A percentile compares a stretch with the other conserved stretches of the same genome.
Evolutionary conservation across 1,284 basidiomycete genomes (phyloP).

Genomic region (Ganoderma boninense): DNA sequence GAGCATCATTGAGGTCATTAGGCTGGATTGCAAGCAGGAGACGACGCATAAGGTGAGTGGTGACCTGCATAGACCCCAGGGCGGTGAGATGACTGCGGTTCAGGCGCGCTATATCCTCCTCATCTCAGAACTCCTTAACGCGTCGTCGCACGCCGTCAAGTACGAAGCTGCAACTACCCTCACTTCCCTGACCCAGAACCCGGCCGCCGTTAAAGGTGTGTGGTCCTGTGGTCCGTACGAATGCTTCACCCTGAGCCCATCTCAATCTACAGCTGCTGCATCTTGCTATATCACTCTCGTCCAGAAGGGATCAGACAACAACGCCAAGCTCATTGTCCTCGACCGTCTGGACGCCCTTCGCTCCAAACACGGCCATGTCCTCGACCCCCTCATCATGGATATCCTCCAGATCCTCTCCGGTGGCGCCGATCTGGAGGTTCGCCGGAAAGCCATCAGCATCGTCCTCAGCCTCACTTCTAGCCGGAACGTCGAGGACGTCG

Average conservation of each 20-base stretch:
- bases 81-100: not conserved
- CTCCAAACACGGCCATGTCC: conserved; percentile 88
- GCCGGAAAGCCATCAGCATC: conserved; percentile 90
- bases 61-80: not conserved
- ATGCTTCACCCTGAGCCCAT: conserved; percentile 7
- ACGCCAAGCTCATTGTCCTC: conserved; percentile 98
- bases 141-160: conserved; percentile 94
- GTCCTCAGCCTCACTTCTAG: conserved; percentile 95
- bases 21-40: conserved; percentile 90
- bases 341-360: conserved; percentile 90
- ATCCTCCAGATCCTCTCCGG: conserved; percentile 88
- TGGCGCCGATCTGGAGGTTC: conserved; percentile 96
- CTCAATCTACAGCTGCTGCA: conserved; percentile 77
- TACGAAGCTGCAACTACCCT: conserved; percentile 98
- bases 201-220: conserved; percentile 93
- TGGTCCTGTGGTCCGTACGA: not conserved
- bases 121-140: conserved; percentile 95
- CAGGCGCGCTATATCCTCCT: conserved; percentile 92
- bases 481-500: conserved; percentile 98
- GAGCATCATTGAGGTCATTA: conserved; percentile 94
- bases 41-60: conserved; percentile 77
- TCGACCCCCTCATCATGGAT: conserved; percentile 96
- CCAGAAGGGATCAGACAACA: conserved; percentile 98
- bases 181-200: conserved; percentile 95
- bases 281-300: conserved; percentile 91